Evolutionary conservation across 495 filamentous ascomycete species (phyloP).

Genomic region (Achaetomiella virescens): DNA sequence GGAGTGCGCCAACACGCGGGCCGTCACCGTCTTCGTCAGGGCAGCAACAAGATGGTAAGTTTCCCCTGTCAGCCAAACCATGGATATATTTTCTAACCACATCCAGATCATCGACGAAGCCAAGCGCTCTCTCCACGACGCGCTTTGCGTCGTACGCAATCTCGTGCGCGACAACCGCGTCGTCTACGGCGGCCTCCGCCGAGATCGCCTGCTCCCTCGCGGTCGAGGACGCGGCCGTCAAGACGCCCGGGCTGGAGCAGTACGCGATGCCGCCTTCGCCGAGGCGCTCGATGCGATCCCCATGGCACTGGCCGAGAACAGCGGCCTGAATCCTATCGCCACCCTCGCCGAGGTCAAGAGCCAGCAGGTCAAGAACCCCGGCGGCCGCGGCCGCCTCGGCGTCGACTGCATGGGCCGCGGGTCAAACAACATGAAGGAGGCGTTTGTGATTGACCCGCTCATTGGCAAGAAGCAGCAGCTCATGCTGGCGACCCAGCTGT

Average conservation of each 20-base stretch:
- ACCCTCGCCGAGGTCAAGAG: slow-evolving; percentile 93
- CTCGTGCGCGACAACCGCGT: slow-evolving; percentile 93
- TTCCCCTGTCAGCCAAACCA: slow-evolving; percentile 5
- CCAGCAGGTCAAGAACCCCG: slow-evolving; percentile 84
- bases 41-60: slow-evolving; percentile 97
- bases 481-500: slow-evolving; percentile 91
- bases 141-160: slow-evolving; percentile 95
- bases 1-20: slow-evolving; percentile 95
- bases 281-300: slow-evolving; percentile 92
- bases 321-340: slow-evolving; percentile 89
- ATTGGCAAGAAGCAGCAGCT: slow-evolving; percentile 98
- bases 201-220: slow-evolving; percentile 97
- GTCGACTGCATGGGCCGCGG: slow-evolving; percentile 97
- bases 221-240: slow-evolving; percentile 89
- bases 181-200: slow-evolving; percentile 93
- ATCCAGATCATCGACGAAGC: slow-evolving; percentile 94
- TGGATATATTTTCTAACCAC: neutral
- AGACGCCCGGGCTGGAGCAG: slow-evolving; percentile 93
- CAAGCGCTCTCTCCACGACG: slow-evolving; percentile 94
- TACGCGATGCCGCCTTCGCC: slow-evolving; percentile 96
- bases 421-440: slow-evolving; percentile 91
- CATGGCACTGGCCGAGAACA: slow-evolving; percentile 97
- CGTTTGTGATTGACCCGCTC: slow-evolving; percentile 95
- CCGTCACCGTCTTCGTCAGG: slow-evolving; percentile 94
- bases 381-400: slow-evolving; percentile 59